These are phyloP conservation scores for Cenococcum geophilum DNA, from an alignment of 495 filamentous ascomycete species.

Conservation along the genomic window DNA sequence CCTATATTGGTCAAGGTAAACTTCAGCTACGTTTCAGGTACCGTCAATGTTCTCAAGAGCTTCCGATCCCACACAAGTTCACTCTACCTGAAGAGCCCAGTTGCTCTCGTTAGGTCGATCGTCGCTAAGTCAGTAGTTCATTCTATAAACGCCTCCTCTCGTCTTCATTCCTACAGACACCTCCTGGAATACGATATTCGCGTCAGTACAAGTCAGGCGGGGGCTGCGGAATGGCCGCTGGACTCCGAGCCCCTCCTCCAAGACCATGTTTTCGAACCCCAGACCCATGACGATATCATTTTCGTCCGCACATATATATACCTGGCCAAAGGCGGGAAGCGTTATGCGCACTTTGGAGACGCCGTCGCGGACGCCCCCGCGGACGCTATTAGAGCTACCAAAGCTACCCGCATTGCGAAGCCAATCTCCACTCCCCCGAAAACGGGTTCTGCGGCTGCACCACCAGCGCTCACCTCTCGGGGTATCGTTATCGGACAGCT, in stretches of 20 bases:
- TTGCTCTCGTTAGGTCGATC: not conserved
- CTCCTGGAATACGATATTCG: not conserved
- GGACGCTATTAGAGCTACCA: too few relatives aligned
- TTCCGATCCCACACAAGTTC: not conserved
- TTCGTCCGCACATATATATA: constrained; percentile 1
- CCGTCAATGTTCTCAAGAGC: not conserved
- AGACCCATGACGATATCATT: not conserved
- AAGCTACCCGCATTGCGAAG: too few relatives aligned
- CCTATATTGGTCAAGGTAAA: not conserved
- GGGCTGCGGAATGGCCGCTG: not conserved
- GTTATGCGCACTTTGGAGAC: not conserved
- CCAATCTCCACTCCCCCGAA: not conserved
- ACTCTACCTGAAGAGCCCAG: not conserved
- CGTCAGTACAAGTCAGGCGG: not conserved
- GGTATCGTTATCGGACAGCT: not conserved
- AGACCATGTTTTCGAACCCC: not conserved
- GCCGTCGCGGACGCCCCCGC: not conserved
- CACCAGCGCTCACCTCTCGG: not conserved
- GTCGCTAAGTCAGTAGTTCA: not conserved
- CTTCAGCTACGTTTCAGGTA: not conserved
- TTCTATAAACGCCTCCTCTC: not conserved
- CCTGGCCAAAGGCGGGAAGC: not conserved
- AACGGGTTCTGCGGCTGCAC: not conserved
- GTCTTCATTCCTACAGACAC: not conserved
- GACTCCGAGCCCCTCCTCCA: not conserved